A percentile compares a stretch with the other conserved stretches of the same genome.
These are phyloP conservation scores for Wickerhamia fluorescens DNA, from an alignment of 805 yeast genomes.

Conservation along the genomic window DNA sequence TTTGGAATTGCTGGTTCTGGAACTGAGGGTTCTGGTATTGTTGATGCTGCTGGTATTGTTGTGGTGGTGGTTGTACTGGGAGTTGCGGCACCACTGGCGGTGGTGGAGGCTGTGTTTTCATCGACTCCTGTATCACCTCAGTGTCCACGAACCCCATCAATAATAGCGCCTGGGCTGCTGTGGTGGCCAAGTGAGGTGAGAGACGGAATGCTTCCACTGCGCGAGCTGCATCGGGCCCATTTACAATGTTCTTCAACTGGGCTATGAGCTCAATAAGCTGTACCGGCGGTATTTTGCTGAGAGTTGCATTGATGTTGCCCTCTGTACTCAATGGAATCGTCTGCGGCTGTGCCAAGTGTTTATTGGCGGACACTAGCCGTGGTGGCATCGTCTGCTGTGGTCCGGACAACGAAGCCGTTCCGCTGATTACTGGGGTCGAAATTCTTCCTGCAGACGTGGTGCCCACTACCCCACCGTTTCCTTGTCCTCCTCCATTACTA, in stretches of 20 bases:
- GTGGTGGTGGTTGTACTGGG: conserved; percentile 8
- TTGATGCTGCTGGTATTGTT: conserved; percentile 7
- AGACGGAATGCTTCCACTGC: conserved; percentile 48
- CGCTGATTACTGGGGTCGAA: not conserved
- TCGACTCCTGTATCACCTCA: conserved; percentile 57
- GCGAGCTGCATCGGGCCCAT: conserved; percentile 42
- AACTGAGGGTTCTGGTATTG: not conserved
- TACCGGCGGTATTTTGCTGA: conserved; percentile 62
- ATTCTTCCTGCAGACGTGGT: not conserved
- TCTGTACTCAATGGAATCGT: conserved; percentile 40
- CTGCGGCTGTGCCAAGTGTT: conserved; percentile 44
- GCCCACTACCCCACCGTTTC: not conserved
- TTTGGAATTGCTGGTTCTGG: not conserved
- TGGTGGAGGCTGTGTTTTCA: conserved; percentile 23
- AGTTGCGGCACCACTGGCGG: conserved; percentile 7
- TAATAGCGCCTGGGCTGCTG: conserved; percentile 67
- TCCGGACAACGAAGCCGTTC: not conserved
- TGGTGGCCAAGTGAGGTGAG: conserved; percentile 51
- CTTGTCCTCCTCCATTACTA: conserved; percentile 17
- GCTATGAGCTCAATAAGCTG: conserved; percentile 64
- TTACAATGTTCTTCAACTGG: conserved; percentile 51
- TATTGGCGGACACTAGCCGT: conserved; percentile 39
- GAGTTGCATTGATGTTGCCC: conserved; percentile 54
- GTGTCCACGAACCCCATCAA: conserved; percentile 72
- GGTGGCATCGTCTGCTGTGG: conserved; percentile 1